Percentiles rank a stretch among this genome's conserved stretches.
Conservation (phyloP, 2,329 filamentous ascomycete species). For the Cadophora sp. region DNA sequence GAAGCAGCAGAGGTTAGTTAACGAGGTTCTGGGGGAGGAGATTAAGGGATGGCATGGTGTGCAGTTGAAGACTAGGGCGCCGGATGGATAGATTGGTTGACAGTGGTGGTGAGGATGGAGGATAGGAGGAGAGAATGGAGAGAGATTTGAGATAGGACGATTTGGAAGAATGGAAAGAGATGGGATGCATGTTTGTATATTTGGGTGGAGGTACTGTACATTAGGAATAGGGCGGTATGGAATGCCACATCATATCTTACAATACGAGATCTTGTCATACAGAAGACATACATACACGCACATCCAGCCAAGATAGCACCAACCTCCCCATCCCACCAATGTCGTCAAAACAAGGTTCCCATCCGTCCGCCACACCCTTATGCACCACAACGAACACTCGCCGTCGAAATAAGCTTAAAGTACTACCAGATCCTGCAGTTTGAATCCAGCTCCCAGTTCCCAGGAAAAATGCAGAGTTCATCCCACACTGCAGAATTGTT, state of each 20-base stretch:
- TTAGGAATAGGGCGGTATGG: not conserved
- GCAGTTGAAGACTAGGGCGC: constrained; percentile 73
- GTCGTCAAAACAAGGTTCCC: constrained; percentile 7
- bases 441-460: too few relatives aligned
- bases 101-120: not conserved
- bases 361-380: not conserved
- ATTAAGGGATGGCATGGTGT: constrained; percentile 85
- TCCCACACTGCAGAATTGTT: not conserved
- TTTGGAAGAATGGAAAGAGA: constrained; percentile 5
- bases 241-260: not conserved
- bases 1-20: constrained; percentile 85
- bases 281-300: too few relatives aligned
- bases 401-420: not conserved
- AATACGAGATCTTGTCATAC: not conserved
- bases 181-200: not conserved
- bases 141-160: not conserved
- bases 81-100: constrained; percentile 23
- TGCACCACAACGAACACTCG: not conserved
- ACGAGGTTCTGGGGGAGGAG: constrained; percentile 74
- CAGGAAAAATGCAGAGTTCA: too few relatives aligned
- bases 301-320: not conserved
- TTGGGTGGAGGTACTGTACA: not conserved
- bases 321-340: not conserved
- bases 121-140: not conserved
- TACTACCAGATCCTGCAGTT: not conserved